phyloP scores from a whole-genome alignment of 2,329 filamentous ascomycete genomes.

The Blastomyces percursus region DNA sequence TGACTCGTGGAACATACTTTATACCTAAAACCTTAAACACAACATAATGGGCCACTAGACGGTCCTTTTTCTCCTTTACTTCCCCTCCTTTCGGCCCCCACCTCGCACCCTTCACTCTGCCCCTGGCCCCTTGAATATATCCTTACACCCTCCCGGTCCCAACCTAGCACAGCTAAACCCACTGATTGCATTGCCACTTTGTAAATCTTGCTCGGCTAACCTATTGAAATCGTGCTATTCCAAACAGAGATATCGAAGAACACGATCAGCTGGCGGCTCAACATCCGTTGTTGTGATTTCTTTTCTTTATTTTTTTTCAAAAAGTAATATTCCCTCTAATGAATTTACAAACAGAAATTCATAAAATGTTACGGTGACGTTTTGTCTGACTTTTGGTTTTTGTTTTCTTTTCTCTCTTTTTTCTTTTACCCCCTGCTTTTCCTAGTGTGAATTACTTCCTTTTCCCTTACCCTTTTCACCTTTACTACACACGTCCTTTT shows the following conservation, averaged over 20 bases:
- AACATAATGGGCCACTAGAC: neutral
- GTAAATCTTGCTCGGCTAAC: neutral
- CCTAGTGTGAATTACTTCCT: too few relatives aligned
- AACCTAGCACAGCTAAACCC: neutral
- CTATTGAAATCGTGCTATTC: conserved; percentile 8
- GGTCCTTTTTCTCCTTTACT: neutral
- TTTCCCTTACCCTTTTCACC: too few relatives aligned
- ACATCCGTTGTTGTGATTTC: conserved; percentile 8
- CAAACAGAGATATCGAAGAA: conserved; percentile 67
- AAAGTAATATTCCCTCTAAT: neutral
- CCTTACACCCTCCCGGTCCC: neutral
- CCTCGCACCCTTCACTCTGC: neutral
- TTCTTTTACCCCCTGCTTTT: neutral
- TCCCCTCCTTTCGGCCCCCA: neutral
- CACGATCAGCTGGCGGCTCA: conserved; percentile 59
- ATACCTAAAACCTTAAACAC: neutral
- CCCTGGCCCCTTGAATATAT: neutral
- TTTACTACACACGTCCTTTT: too few relatives aligned
- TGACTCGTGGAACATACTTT: neutral
- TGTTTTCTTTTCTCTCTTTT: neutral
- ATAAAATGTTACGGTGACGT: neutral
- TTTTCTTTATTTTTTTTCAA: neutral
- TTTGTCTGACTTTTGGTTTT: neutral
- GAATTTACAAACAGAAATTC: neutral
- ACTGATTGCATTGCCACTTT: neutral